Evolutionary conservation across 2,329 filamentous ascomycete genomes (phyloP).

Genomic region (Ploettnerulaceae sp.): DNA sequence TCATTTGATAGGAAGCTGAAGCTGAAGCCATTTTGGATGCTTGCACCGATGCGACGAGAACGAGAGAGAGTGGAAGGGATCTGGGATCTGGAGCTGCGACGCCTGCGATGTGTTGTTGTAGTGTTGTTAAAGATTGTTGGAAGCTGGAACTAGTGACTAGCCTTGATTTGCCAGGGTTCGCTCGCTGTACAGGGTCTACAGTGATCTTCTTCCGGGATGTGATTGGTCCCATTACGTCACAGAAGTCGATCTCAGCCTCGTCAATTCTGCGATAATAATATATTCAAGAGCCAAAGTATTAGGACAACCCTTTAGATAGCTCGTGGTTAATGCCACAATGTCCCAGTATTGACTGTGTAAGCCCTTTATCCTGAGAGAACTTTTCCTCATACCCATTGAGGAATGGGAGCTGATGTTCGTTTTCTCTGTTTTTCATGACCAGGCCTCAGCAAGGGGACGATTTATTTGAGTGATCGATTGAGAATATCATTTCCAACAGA

Average conservation of each 20-base stretch:
- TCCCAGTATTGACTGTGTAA: too few relatives aligned
- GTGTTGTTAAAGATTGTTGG: neutral
- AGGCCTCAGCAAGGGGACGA: too few relatives aligned
- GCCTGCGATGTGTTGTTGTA: neutral
- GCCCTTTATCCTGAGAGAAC: too few relatives aligned
- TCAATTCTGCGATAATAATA: neutral
- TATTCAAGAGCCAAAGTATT: neutral
- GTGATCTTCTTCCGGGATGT: neutral
- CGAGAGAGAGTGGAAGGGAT: neutral
- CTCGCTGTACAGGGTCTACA: slow-evolving; percentile 2
- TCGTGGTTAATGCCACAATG: too few relatives aligned
- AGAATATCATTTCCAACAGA: too few relatives aligned
- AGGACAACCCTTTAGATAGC: too few relatives aligned
- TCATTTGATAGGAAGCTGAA: slow-evolving; percentile 22
- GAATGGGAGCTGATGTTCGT: too few relatives aligned
- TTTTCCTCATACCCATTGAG: too few relatives aligned
- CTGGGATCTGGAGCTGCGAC: neutral
- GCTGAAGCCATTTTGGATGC: slow-evolving; percentile 2
- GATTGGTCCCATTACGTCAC: neutral
- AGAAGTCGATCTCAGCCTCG: neutral
- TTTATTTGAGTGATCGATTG: too few relatives aligned
- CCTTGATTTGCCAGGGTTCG: neutral
- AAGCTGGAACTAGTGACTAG: slow-evolving; percentile 2
- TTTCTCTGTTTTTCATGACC: too few relatives aligned
- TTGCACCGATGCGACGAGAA: neutral